Conservation (phyloP, 2,329 filamentous ascomycete species). For the Diplodia scrobiculata region DNA sequence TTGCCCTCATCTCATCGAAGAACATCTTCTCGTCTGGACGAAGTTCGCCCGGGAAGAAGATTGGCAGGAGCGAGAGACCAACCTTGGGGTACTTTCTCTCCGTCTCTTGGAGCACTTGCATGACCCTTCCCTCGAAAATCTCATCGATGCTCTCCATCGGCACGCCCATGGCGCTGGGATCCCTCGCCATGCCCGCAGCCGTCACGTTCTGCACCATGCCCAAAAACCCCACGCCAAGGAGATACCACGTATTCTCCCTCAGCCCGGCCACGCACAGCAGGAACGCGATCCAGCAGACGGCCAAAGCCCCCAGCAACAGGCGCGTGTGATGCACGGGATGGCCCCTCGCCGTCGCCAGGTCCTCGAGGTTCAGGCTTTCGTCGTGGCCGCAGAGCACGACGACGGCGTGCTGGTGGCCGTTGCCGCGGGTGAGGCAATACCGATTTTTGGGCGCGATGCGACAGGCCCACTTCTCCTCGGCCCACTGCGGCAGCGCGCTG, state of each 20-base stretch:
- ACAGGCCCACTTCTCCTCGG: constrained; percentile 13
- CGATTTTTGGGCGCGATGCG: background rate
- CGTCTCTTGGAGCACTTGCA: background rate
- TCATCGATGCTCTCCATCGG: background rate
- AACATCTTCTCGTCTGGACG: background rate
- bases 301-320: background rate
- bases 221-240: constrained; percentile 29
- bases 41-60: background rate
- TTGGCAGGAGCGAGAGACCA: background rate
- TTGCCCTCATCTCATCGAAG: background rate
- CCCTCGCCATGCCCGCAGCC: constrained; percentile 13
- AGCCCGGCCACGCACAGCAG: constrained; percentile 31
- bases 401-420: constrained; percentile 14
- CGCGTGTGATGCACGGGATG: background rate
- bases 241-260: constrained; percentile 30
- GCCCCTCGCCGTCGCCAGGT: constrained; percentile 5
- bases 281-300: constrained; percentile 29
- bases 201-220: constrained; percentile 32
- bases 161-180: background rate
- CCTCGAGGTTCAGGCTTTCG: constrained; percentile 16
- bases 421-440: constrained; percentile 18
- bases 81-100: background rate
- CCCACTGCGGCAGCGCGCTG: constrained; percentile 15
- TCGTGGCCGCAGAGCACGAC: background rate
- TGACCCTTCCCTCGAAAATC: background rate